Conservation (phyloP, 108 stramenopile genomes). For the Cyclotella choctawhatcheeana region DNA sequence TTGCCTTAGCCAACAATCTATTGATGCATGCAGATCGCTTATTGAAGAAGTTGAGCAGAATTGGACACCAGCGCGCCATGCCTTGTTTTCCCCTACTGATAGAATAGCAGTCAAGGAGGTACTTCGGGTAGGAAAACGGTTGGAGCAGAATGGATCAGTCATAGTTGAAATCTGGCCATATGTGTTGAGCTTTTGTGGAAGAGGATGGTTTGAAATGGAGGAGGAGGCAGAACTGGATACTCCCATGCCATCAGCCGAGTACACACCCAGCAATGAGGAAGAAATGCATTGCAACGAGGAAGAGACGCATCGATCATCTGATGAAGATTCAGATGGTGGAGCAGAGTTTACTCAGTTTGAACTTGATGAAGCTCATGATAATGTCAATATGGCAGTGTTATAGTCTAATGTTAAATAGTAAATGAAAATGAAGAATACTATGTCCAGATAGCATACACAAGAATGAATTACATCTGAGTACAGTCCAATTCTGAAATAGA, state of each 20-base stretch:
- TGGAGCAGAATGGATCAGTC: slow-evolving; percentile 77
- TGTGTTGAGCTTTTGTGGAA: slow-evolving; percentile 80
- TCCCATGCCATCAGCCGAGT: background rate
- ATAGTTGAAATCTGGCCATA: slow-evolving; percentile 84
- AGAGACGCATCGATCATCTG: slow-evolving; percentile 2
- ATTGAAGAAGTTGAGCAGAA: slow-evolving; percentile 78
- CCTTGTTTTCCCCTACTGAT: slow-evolving; percentile 80
- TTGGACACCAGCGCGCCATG: slow-evolving; percentile 79
- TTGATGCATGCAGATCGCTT: slow-evolving; percentile 75
- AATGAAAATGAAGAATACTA: background rate
- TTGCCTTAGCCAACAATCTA: slow-evolving; percentile 81
- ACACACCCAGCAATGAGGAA: slow-evolving; percentile 14
- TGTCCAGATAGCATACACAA: too few species aligned
- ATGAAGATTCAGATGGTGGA: slow-evolving; percentile 31
- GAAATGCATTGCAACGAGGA: slow-evolving; percentile 27
- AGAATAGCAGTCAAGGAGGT: slow-evolving; percentile 75
- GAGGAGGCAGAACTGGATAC: slow-evolving; percentile 9
- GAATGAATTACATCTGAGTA: too few species aligned
- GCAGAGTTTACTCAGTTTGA: slow-evolving; percentile 49
- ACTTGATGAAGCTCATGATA: slow-evolving; percentile 35
- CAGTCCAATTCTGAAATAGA: too few species aligned
- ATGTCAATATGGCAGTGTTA: background rate
- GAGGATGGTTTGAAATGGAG: slow-evolving; percentile 84
- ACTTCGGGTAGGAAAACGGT: slow-evolving; percentile 78
- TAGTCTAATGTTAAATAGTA: background rate